Evolutionary conservation across 345 rosid species (phyloP).

Genomic region (Syzygium oleosum): DNA sequence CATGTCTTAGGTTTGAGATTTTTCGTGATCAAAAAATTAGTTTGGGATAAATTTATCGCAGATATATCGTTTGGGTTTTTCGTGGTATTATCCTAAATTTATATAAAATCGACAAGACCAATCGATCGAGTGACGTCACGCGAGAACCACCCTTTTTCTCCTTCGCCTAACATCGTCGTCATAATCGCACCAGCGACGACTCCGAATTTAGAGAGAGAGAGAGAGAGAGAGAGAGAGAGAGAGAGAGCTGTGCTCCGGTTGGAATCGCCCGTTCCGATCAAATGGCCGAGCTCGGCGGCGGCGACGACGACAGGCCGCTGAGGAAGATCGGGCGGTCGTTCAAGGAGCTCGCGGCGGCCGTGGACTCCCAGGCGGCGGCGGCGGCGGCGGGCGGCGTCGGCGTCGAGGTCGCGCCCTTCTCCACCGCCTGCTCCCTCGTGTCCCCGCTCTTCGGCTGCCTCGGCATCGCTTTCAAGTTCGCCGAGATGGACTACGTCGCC

Average conservation of each 20-base stretch:
- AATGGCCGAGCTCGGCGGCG: slow-evolving; percentile 29
- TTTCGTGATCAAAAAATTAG: too few relatives aligned
- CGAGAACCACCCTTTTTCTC: not conserved
- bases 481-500: slow-evolving; percentile 91
- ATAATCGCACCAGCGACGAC: not conserved
- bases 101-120: too few relatives aligned
- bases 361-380: slow-evolving; percentile 21
- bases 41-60: too few relatives aligned
- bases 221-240: not conserved
- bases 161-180: not conserved
- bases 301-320: slow-evolving; percentile 38
- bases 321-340: slow-evolving; percentile 58
- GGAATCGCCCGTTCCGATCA: not conserved
- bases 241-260: not conserved
- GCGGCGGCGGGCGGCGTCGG: slow-evolving; percentile 3
- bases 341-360: slow-evolving; percentile 41
- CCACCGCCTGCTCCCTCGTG: slow-evolving; percentile 79
- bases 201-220: too few relatives aligned
- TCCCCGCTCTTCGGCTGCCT: slow-evolving; percentile 92
- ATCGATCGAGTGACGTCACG: not conserved
- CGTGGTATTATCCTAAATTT: too few relatives aligned
- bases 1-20: too few relatives aligned
- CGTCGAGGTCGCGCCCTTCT: slow-evolving; percentile 61
- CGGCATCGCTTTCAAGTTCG: slow-evolving; percentile 95
- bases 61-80: too few relatives aligned